Percentiles rank a stretch among this genome's conserved stretches.
Conservation (phyloP, 2,329 filamentous ascomycete genomes). For the Ascochyta rabiei region DNA sequence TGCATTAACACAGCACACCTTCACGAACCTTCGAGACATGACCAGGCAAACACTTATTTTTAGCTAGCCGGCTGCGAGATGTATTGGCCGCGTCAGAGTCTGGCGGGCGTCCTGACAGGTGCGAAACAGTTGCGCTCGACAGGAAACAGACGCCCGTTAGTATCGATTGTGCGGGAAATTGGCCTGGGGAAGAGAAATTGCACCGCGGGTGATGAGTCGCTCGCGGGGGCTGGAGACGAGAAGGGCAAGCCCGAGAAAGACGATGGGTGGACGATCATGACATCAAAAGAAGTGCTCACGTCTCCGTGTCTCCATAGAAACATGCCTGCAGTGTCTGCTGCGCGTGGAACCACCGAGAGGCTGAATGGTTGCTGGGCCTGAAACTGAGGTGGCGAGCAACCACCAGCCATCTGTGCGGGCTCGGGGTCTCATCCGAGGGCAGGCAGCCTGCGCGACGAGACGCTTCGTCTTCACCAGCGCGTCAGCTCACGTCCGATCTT, state of each 20-base stretch:
- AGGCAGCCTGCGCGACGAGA: background rate
- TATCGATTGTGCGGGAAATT: slow-evolving; percentile 10
- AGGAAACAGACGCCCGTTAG: background rate
- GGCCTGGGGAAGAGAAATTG: slow-evolving; percentile 18
- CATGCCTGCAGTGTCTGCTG: slow-evolving; percentile 13
- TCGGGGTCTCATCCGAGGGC: background rate
- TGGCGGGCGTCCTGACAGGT: background rate
- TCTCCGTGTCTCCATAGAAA: slow-evolving; percentile 20
- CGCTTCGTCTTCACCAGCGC: slow-evolving; percentile 9
- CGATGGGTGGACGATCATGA: slow-evolving; percentile 9
- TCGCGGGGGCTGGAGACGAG: slow-evolving; percentile 11
- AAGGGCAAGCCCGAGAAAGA: slow-evolving; percentile 13
- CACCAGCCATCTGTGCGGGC: slow-evolving; percentile 1
- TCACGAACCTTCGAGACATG: slow-evolving; percentile 18
- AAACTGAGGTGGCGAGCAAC: slow-evolving; percentile 14
- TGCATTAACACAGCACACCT: slow-evolving; percentile 2
- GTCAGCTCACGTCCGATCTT: slow-evolving; percentile 2
- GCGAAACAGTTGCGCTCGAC: background rate
- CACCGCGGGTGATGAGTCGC: slow-evolving; percentile 12
- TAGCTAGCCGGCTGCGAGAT: slow-evolving; percentile 8
- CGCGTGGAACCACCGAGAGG: slow-evolving; percentile 14
- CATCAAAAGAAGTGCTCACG: slow-evolving; percentile 14
- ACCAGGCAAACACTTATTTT: slow-evolving; percentile 12
- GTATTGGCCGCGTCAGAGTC: slow-evolving; percentile 15
- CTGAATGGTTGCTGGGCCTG: slow-evolving; percentile 1